Base-by-base conservation (phyloP, 1,284 basidiomycete species). In the Mycena sp. region DNA sequence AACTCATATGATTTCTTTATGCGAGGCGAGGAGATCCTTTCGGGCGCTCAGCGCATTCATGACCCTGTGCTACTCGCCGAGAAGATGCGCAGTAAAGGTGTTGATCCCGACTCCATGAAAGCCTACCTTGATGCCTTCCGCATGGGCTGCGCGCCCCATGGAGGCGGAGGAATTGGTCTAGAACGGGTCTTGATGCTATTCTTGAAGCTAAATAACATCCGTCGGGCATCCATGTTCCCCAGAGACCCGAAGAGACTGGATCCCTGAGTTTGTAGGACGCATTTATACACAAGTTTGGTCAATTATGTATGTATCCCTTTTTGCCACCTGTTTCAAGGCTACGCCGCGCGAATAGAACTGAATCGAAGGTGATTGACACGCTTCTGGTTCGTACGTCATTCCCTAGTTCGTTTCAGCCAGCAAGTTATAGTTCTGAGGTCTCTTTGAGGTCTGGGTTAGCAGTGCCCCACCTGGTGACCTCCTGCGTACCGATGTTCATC, bases 1-100 rank as follows among this genome's bases (percentile, higher is more conserved):
- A 99, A 99, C 81, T 98, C 97, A 45, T 99, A 99, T 79, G 97
- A 99, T 81, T 99, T 99, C 80, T 99, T 99, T 87, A 98, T 99
- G 95, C 90, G 97, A 41, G 97, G 97, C 14, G 96, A 99, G 79
- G 97, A 99, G 79, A 99, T 99, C 72, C 84, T 99, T 29, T 98
- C 96, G 2, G 97, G 97, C 17, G 97, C 97, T 19, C 97, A 99
- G 78, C 94, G 96, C 82, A 89, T 98, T 57, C 98, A 99, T 80
- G 96, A 99, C 72, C 88, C 97, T 6, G 80, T 81, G 16, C 83
- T 97, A 67, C 87, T 99, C 63, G 86, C 85, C 64, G 87, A 93
- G 80, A 87, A 92, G 77, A 98, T 97, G 96, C 85, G 83, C 53
- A 84, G 83, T 58, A 92, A 92, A 74, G 89, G 88, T 38, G 89